phyloP scores from a whole-genome alignment of 192 early-diverging fungal genomes.

The Bifiguratus adelaidae region DNA sequence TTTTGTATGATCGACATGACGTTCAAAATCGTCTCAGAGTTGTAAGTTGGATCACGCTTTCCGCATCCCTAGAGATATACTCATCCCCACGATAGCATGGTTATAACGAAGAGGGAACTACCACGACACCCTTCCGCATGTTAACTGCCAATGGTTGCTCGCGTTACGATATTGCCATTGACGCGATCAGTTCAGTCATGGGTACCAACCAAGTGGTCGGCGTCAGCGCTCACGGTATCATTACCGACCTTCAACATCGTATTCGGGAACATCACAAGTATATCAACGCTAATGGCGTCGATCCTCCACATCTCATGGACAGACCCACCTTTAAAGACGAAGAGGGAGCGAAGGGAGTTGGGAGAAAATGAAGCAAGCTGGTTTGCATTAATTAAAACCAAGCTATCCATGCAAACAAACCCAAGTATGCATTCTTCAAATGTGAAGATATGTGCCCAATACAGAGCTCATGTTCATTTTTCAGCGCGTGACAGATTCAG shows the following conservation, averaged over 20 bases:
- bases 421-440: no score
- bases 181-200: constrained; percentile 10
- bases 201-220: constrained; percentile 2
- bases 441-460: no score
- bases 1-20: constrained; percentile 16
- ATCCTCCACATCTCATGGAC: constrained; percentile 13
- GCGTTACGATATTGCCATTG: constrained; percentile 24
- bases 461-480: no score
- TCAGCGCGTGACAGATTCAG: no score
- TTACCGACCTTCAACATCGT: constrained; percentile 11
- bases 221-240: constrained; percentile 11
- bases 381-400: no score
- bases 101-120: constrained; percentile 33
- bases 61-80: background rate
- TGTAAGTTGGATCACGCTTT: constrained; percentile 8
- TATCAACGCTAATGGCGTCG: constrained; percentile 18
- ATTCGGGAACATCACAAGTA: constrained; percentile 21
- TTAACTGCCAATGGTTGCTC: constrained; percentile 20
- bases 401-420: no score
- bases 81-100: constrained; percentile 11
- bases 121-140: constrained; percentile 30
- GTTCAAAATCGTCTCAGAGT: constrained; percentile 10
- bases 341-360: no score
- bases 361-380: no score
- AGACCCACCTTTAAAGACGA: constrained; percentile 5